Base-by-base conservation (phyloP, 2,329 filamentous ascomycete genomes). In the Mycosphaerella sp. region DNA sequence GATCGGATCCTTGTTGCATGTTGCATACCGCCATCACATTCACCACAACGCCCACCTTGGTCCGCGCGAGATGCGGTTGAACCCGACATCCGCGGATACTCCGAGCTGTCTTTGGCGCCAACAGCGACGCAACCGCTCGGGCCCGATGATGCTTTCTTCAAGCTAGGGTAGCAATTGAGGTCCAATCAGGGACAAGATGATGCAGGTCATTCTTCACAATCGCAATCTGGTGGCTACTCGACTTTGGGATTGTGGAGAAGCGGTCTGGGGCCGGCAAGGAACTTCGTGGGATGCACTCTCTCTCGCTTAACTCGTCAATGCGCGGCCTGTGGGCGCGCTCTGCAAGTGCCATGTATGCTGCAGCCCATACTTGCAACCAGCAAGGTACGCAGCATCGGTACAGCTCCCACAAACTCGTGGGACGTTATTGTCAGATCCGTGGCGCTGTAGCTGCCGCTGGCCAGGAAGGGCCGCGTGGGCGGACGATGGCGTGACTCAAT, bases 41-140 rank as follows among this genome's bases (percentile, higher is more conserved):
- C 21, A 25, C 21, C 21, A 25, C 21, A 25, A 6, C 7, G 21
- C 37, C 32, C 44, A 18, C 44, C 13, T 34, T 39, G 34, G 44
- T 47, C 3, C 37, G 37, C 37, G 45, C 35, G 21, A 25, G 4
- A 25, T 4, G 21, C 21, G 21, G 7, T 25, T 35, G 32, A 40
- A 35, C 40, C 44, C 35, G 44, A 28, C n/a, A 18, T 49, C 46
- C 46, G 36, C 32, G 47, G 40, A 27, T 28, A 25, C 47, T 39
- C 47, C 47, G 47, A 43, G 21, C 28, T n/a, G n/a, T n/a, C n/a
- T n/a, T n/a, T n/a, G n/a, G n/a, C 18, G 8, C 37, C 6, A 7
- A 16, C 34, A 16, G 14, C 12, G n/a, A 40, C 16, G 37, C 12
- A 40, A 37, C 34, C 43, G 39, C 40, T 14, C 16, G 17, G 21